Percentiles rank a stretch among this genome's conserved stretches.
phyloP scores from a whole-genome alignment of 768 basidiomycete species.

The Pulveroboletus ravenelii region DNA sequence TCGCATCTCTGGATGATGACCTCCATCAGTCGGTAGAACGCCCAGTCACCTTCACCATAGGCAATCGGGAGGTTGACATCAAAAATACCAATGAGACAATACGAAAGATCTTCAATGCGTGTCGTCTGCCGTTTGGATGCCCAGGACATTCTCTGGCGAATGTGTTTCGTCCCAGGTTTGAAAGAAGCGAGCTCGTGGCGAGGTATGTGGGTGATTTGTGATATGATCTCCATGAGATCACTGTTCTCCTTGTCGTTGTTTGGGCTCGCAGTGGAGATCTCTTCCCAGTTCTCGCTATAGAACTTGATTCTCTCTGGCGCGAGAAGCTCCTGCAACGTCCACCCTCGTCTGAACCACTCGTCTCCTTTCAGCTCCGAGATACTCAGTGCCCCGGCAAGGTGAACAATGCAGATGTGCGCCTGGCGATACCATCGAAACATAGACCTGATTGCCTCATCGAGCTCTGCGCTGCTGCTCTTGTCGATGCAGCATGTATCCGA shows the following conservation, averaged over 20 bases:
- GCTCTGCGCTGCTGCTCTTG: slow-evolving; percentile 13
- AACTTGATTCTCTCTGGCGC: slow-evolving; percentile 9
- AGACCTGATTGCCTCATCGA: slow-evolving; percentile 16
- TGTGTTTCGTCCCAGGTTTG: slow-evolving; percentile 10
- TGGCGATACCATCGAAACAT: slow-evolving; percentile 18
- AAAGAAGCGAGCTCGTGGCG: slow-evolving; percentile 5
- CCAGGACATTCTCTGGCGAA: slow-evolving; percentile 17
- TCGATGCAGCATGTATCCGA: slow-evolving; percentile 15
- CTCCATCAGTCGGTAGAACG: slow-evolving; percentile 25
- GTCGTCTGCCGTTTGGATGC: slow-evolving; percentile 25
- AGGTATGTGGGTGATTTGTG: slow-evolving; percentile 9
- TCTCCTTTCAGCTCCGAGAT: not conserved
- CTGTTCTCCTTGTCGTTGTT: slow-evolving; percentile 4
- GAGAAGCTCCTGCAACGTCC: slow-evolving; percentile 13
- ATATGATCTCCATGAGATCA: slow-evolving; percentile 1
- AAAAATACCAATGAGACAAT: slow-evolving; percentile 25
- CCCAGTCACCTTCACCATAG: slow-evolving; percentile 17
- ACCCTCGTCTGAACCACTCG: slow-evolving; percentile 14
- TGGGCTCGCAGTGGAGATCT: not conserved
- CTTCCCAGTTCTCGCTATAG: slow-evolving; percentile 8
- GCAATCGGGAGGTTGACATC: slow-evolving; percentile 18
- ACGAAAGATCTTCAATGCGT: slow-evolving; percentile 21
- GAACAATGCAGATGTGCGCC: slow-evolving; percentile 12
- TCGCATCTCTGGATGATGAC: slow-evolving; percentile 19
- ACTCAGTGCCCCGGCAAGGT: slow-evolving; percentile 6